Conservation (phyloP, 78 protist species). For the Cavenderia fasciculata region DNA sequence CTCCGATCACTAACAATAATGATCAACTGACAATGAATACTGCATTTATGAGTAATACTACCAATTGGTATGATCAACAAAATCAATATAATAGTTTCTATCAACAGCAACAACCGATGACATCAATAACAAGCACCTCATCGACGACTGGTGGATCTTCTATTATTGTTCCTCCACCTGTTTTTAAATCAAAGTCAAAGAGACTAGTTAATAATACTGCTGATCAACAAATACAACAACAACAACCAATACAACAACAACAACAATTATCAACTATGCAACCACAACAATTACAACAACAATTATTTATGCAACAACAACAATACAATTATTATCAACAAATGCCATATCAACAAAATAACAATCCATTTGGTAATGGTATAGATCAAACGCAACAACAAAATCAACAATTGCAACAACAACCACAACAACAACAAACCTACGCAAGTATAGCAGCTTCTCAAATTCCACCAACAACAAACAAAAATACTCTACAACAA, state of each 20-base stretch:
- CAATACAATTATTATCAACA: slow-evolving; percentile 24
- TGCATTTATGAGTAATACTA: too few species aligned
- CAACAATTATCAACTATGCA: background rate
- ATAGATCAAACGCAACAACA: background rate
- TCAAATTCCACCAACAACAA: too few species aligned
- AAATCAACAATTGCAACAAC: background rate
- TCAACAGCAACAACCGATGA: background rate
- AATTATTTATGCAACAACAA: background rate
- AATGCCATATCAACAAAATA: background rate
- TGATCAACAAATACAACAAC: background rate
- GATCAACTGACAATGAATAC: too few species aligned
- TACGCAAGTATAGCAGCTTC: too few species aligned
- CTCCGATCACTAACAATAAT: background rate
- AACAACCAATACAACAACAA: slow-evolving; percentile 3
- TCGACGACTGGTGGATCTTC: background rate
- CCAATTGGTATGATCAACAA: too few species aligned
- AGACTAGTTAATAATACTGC: slow-evolving; percentile 19
- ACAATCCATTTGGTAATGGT: background rate
- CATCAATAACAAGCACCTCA: background rate
- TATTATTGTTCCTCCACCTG: slow-evolving; percentile 64
- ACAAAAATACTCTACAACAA: too few species aligned
- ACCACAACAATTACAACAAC: background rate
- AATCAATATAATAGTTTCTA: too few species aligned
- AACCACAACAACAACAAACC: background rate
- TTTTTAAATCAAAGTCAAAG: slow-evolving; percentile 17